Percentiles rank a stretch among this genome's conserved stretches.
phyloP scores from a whole-genome alignment of 345 rosid species.

The Arabis alpina region DNA sequence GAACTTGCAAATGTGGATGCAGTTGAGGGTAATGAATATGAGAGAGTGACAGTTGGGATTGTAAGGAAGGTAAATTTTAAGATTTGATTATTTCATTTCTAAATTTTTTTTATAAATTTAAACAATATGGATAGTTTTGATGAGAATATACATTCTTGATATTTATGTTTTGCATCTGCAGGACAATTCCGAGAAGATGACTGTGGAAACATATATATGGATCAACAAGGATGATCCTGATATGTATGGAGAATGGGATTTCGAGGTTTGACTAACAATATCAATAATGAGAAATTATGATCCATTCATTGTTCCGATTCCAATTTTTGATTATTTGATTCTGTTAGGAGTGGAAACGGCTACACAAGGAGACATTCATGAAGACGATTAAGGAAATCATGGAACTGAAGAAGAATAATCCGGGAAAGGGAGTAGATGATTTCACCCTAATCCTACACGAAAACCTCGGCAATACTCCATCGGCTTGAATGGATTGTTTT shows the following conservation, averaged over 20 bases:
- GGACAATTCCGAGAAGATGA: slow-evolving; percentile 57
- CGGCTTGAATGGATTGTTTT: slow-evolving; percentile 1
- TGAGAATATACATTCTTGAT: slow-evolving; percentile 5
- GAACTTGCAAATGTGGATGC: slow-evolving; percentile 64
- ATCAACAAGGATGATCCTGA: slow-evolving; percentile 58
- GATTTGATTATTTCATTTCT: too few species aligned
- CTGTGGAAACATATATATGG: slow-evolving; percentile 74
- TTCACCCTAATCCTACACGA: background rate
- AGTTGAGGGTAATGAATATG: slow-evolving; percentile 79
- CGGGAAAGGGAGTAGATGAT: slow-evolving; percentile 52
- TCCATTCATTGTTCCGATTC: too few species aligned
- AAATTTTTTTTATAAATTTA: too few species aligned
- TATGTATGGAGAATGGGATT: slow-evolving; percentile 86
- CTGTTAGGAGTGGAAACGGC: slow-evolving; percentile 68
- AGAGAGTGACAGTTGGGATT: slow-evolving; percentile 59
- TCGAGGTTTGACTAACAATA: slow-evolving; percentile 54
- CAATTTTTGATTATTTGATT: too few species aligned
- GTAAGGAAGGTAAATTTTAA: slow-evolving; percentile 49
- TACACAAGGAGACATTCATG: slow-evolving; percentile 58
- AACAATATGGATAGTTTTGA: background rate
- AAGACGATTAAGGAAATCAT: slow-evolving; percentile 57
- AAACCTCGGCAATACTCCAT: background rate
- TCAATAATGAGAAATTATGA: too few species aligned
- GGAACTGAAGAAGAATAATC: slow-evolving; percentile 60
- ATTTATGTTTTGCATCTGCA: slow-evolving; percentile 38